Conservation (phyloP, 148 eudicot species). For the Fallopia convolvulus region DNA sequence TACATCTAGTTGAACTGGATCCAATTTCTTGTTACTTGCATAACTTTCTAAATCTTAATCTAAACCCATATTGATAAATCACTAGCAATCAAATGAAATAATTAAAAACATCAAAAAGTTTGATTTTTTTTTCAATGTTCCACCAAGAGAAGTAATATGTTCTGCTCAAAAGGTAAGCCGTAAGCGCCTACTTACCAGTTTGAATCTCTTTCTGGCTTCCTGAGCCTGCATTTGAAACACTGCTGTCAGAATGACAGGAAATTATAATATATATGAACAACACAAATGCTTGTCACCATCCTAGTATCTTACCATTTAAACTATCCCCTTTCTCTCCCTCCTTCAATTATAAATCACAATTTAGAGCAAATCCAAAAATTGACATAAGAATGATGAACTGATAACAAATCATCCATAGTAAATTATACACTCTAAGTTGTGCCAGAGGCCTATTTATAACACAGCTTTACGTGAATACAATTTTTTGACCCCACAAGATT, state of each 20-base stretch:
- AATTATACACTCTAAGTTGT: background rate
- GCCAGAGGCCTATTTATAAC: too few relatives aligned
- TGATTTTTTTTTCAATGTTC: background rate
- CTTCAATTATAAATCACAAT: background rate
- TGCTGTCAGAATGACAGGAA: background rate
- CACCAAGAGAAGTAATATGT: background rate
- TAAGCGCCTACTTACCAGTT: constrained; percentile 21
- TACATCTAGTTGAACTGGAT: background rate
- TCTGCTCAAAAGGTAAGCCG: background rate
- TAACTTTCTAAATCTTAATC: background rate
- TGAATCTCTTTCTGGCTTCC: constrained; percentile 24
- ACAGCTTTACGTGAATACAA: background rate
- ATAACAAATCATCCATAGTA: background rate
- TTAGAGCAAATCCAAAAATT: background rate
- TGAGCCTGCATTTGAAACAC: constrained; percentile 25
- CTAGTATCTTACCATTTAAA: background rate
- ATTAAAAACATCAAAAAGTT: background rate
- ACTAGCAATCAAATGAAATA: background rate
- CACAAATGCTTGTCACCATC: background rate
- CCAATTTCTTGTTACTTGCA: background rate
- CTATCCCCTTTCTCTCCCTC: too few relatives aligned
- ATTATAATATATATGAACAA: background rate
- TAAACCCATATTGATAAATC: background rate
- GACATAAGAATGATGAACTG: background rate
- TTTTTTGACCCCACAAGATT: background rate